Evolutionary conservation across 2,329 filamentous ascomycete genomes (phyloP).

Genomic region (Penicillium decumbens): DNA sequence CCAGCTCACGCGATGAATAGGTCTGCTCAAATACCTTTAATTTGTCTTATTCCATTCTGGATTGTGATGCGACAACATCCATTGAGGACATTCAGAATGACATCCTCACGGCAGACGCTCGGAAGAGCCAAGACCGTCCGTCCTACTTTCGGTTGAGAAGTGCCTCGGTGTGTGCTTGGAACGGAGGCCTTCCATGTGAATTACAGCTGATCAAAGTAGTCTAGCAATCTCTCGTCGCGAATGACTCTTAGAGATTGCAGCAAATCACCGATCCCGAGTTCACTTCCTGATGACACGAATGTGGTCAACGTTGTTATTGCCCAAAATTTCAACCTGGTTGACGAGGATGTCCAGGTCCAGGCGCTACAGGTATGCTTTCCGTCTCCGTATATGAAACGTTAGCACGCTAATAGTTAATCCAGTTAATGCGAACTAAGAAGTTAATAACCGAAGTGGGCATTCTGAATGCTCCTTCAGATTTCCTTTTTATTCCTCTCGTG

Average conservation of each 20-base stretch:
- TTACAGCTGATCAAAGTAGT: slow-evolving; percentile 13
- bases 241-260: slow-evolving; percentile 16
- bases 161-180: slow-evolving; percentile 19
- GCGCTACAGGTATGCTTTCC: slow-evolving; percentile 51
- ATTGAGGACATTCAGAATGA: slow-evolving; percentile 74
- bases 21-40: slow-evolving; percentile 68
- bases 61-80: slow-evolving; percentile 68
- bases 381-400: neutral
- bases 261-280: slow-evolving; percentile 25
- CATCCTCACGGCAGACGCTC: slow-evolving; percentile 52
- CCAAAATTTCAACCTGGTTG: slow-evolving; percentile 69
- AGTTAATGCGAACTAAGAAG: slow-evolving; percentile 74
- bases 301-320: slow-evolving; percentile 82
- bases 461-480: slow-evolving; percentile 68
- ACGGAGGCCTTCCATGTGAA: neutral
- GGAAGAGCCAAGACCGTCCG: slow-evolving; percentile 14
- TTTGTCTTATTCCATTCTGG: slow-evolving; percentile 63
- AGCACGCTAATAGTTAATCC: slow-evolving; percentile 28
- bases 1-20: slow-evolving; percentile 36
- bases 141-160: slow-evolving; percentile 15
- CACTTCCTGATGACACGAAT: slow-evolving; percentile 46
- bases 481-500: slow-evolving; percentile 75
- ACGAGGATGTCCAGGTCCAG: slow-evolving; percentile 77
- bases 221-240: slow-evolving; percentile 23
- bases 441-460: slow-evolving; percentile 72